Conservation (phyloP, 116 monocot species). For the Posidonia oceanica region DNA sequence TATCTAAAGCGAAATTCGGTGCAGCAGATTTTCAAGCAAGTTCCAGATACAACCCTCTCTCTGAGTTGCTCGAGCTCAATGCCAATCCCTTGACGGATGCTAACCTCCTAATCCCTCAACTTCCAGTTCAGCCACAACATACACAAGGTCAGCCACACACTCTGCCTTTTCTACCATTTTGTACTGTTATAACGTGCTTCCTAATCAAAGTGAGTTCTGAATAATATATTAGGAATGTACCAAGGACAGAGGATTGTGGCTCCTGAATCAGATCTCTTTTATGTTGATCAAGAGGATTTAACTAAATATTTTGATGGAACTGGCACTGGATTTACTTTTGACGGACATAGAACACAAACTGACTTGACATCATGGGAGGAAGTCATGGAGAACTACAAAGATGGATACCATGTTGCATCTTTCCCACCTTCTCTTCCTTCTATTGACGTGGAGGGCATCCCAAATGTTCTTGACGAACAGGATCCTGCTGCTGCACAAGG, state of each 20-base stretch:
- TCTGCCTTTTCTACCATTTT: conserved; percentile 1
- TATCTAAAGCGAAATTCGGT: conserved; percentile 97
- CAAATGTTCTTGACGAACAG: conserved; percentile 11
- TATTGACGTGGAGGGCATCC: conserved; percentile 13
- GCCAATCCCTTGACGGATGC: conserved; percentile 44
- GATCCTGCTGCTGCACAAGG: conserved; percentile 13
- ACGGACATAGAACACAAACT: conserved; percentile 20
- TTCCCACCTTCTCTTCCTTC: conserved; percentile 20
- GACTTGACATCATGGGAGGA: conserved; percentile 42
- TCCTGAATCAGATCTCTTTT: conserved; percentile 37
- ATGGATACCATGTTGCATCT: conserved; percentile 17
- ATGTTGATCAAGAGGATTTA: conserved; percentile 33
- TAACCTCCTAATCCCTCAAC: conserved; percentile 16
- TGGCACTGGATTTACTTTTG: conserved; percentile 26
- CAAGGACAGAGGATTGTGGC: conserved; percentile 12
- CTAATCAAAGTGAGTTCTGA: background rate
- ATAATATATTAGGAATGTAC: conserved; percentile 23
- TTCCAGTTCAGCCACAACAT: conserved; percentile 21
- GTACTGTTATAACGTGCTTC: background rate
- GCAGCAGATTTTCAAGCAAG: conserved; percentile 85
- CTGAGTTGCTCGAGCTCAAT: conserved; percentile 58
- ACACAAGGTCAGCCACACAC: conserved; percentile 29
- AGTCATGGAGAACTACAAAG: conserved; percentile 23
- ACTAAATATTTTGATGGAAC: conserved; percentile 29
- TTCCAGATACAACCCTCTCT: conserved; percentile 87